Conservation (phyloP, 2,329 filamentous ascomycete species). For the Plectosphaerella plurivora region DNA sequence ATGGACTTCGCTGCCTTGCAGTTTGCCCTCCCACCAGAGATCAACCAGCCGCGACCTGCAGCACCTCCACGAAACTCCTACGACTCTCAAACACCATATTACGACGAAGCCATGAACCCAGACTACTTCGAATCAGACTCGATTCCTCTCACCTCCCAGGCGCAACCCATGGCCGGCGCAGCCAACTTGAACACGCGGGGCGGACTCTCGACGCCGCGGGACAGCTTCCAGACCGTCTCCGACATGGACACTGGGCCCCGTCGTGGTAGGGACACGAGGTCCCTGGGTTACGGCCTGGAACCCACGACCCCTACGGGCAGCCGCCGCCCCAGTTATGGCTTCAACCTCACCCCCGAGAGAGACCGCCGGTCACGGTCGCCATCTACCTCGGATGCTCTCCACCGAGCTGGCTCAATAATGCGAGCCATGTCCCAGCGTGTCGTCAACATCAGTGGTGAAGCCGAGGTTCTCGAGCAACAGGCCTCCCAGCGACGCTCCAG, state of each 20-base stretch:
- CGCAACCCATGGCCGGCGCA: slow-evolving; percentile 48
- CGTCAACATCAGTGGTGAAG: slow-evolving; percentile 94
- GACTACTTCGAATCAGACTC: slow-evolving; percentile 53
- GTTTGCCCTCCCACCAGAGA: slow-evolving; percentile 50
- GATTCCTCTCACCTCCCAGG: slow-evolving; percentile 51
- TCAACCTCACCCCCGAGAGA: slow-evolving; percentile 47
- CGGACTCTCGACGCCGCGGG: slow-evolving; percentile 36
- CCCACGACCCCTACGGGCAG: slow-evolving; percentile 54
- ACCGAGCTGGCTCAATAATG: slow-evolving; percentile 69
- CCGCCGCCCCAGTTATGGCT: slow-evolving; percentile 52
- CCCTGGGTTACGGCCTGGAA: slow-evolving; percentile 45
- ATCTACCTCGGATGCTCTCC: slow-evolving; percentile 60
- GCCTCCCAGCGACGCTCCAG: slow-evolving; percentile 57
- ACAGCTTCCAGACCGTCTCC: slow-evolving; percentile 55
- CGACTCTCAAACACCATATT: slow-evolving; percentile 24
- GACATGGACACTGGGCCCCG: slow-evolving; percentile 53
- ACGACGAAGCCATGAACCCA: slow-evolving; percentile 25
- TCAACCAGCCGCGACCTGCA: slow-evolving; percentile 28
- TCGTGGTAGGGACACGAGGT: slow-evolving; percentile 43
- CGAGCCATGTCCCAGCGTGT: slow-evolving; percentile 93
- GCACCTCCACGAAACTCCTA: not conserved
- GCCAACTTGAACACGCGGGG: slow-evolving; percentile 35
- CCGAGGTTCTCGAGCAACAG: slow-evolving; percentile 72
- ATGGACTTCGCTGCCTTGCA: slow-evolving; percentile 50
- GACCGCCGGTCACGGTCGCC: slow-evolving; percentile 56